Percentiles rank a stretch among this genome's conserved stretches.
Conservation (phyloP, 805 yeast genomes). For the Barnettozyma salicaria region DNA sequence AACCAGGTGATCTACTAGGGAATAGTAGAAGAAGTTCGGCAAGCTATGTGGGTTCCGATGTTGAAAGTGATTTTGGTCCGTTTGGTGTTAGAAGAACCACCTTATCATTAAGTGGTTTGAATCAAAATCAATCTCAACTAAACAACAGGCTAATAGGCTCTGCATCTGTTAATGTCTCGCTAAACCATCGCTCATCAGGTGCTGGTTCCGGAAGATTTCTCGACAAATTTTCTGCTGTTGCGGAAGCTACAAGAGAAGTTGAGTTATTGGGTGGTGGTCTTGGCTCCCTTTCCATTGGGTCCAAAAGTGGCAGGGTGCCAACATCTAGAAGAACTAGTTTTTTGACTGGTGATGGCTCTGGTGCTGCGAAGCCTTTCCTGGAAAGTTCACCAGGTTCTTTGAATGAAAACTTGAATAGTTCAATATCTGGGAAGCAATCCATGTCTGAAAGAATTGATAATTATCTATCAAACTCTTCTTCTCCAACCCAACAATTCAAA, state of each 20-base stretch:
- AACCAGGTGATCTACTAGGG: conserved; percentile 9
- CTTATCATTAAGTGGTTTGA: conserved; percentile 34
- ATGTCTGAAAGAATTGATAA: conserved; percentile 55
- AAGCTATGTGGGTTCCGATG: conserved; percentile 32
- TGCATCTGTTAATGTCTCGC: conserved; percentile 52
- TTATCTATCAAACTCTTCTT: conserved; percentile 37
- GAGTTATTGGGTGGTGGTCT: conserved; percentile 43
- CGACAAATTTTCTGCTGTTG: conserved; percentile 57
- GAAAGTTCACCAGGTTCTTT: conserved; percentile 26
- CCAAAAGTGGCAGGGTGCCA: conserved; percentile 29
- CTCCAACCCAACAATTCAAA: conserved; percentile 40
- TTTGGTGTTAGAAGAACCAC: conserved; percentile 46
- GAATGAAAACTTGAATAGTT: conserved; percentile 26
- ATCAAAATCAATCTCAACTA: conserved; percentile 18
- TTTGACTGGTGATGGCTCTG: conserved; percentile 31
- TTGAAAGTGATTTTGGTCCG: conserved; percentile 33
- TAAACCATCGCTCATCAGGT: conserved; percentile 20
- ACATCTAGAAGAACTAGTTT: conserved; percentile 51
- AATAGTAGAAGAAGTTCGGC: conserved; percentile 34
- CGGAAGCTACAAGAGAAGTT: conserved; percentile 64
- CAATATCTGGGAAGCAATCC: conserved; percentile 21
- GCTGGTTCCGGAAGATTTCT: conserved; percentile 40
- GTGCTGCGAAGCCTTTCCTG: conserved; percentile 18
- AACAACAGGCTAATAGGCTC: conserved; percentile 42
- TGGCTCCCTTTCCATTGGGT: conserved; percentile 33